These are phyloP conservation scores for Sporothrix curviconia DNA, from an alignment of 2,329 filamentous ascomycete genomes.

Conservation along the genomic window DNA sequence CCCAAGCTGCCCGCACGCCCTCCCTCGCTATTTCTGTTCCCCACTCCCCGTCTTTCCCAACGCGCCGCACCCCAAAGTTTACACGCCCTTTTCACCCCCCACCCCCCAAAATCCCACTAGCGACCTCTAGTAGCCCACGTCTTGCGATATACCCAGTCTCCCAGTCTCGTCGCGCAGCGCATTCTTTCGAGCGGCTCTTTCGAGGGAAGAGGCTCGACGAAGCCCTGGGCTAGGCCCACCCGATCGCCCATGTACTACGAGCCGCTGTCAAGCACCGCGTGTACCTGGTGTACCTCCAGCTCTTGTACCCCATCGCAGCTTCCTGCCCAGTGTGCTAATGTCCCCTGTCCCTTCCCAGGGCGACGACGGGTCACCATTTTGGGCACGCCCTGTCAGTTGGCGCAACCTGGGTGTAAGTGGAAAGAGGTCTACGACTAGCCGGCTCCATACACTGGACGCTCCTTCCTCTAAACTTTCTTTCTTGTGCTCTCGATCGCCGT, in stretches of 20 bases:
- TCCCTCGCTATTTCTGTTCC: neutral
- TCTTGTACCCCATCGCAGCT: slow-evolving; percentile 3
- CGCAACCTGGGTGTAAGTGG: neutral
- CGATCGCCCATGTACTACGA: slow-evolving; percentile 2
- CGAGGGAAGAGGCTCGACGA: no score
- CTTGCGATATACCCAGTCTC: neutral
- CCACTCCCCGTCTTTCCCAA: neutral
- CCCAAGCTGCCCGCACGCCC: neutral
- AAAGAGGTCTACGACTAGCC: neutral
- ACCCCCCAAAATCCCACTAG: neutral
- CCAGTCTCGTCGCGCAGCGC: neutral
- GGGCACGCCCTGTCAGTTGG: neutral
- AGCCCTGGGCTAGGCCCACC: neutral
- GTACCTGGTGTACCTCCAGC: neutral
- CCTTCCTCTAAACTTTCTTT: neutral
- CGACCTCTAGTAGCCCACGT: neutral
- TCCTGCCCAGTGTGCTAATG: neutral
- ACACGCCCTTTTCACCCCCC: neutral
- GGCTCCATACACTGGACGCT: neutral
- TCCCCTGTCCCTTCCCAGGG: slow-evolving; percentile 5
- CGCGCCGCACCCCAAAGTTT: neutral
- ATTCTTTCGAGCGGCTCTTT: slow-evolving; percentile 14
- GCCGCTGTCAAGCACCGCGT: neutral
- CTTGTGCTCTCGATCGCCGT: slow-evolving; percentile 8
- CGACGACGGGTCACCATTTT: slow-evolving; percentile 1